These are phyloP conservation scores for Diaporthe eres DNA, from an alignment of 2,329 filamentous ascomycete genomes.

Conservation along the genomic window DNA sequence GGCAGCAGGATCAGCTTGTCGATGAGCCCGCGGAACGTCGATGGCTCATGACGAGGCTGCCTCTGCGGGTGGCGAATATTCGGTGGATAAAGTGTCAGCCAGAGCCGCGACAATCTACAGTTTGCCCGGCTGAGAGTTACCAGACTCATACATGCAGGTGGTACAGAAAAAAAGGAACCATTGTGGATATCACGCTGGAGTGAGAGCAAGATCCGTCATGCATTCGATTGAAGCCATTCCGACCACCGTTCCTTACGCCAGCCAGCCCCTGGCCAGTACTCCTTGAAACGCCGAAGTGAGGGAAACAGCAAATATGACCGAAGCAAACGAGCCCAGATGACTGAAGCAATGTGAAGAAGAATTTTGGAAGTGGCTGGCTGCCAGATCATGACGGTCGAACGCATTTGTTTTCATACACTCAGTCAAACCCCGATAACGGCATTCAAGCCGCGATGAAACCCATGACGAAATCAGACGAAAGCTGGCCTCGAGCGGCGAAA, in stretches of 20 bases:
- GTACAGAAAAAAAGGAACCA: conserved; percentile 12
- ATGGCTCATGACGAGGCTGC: conserved; percentile 18
- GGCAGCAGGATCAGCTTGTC: neutral
- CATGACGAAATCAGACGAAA: neutral
- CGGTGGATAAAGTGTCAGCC: conserved; percentile 31
- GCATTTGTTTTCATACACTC: neutral
- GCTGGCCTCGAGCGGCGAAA: neutral
- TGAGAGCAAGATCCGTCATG: neutral
- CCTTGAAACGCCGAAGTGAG: neutral
- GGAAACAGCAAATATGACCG: neutral
- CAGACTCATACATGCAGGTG: too few species aligned
- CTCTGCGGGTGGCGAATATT: neutral
- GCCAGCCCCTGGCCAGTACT: neutral
- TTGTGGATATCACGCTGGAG: conserved; percentile 7
- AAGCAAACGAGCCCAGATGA: too few species aligned
- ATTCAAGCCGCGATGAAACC: neutral
- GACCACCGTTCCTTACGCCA: neutral
- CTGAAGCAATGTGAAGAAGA: too few species aligned
- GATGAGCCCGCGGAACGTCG: neutral
- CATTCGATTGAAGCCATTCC: conserved; percentile 8
- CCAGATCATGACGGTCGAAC: neutral
- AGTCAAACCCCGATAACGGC: neutral
- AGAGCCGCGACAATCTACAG: neutral
- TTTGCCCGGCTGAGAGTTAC: neutral
- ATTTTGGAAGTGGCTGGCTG: neutral